Conservation (phyloP, 2,329 filamentous ascomycete species). For the Penicillium decumbens region DNA sequence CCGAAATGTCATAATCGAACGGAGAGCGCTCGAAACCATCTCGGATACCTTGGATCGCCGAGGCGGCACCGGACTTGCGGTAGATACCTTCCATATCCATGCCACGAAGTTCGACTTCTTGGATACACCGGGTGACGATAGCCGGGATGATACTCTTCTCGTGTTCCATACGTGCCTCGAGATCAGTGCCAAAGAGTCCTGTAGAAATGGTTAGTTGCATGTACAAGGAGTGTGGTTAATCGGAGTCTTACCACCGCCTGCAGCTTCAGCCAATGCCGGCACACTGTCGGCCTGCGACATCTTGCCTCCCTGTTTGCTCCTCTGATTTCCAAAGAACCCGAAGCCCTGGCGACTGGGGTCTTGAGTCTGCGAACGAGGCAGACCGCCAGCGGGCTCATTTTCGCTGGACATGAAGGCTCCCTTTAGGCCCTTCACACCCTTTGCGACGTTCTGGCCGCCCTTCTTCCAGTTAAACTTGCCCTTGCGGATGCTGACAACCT, state of each 20-base stretch:
- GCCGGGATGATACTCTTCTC: constrained; percentile 85
- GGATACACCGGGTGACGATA: constrained; percentile 88
- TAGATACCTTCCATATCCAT: constrained; percentile 99
- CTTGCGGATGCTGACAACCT: constrained; percentile 91
- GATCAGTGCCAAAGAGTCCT: constrained; percentile 82
- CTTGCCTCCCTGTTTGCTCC: constrained; percentile 39
- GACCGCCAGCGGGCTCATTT: constrained; percentile 38
- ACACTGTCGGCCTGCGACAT: constrained; percentile 44
- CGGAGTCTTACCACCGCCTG: constrained; percentile 36
- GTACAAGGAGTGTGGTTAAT: not conserved
- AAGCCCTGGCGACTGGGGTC: constrained; percentile 58
- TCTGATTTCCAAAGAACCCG: constrained; percentile 61
- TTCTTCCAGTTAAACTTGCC: constrained; percentile 99
- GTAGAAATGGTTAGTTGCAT: constrained; percentile 7
- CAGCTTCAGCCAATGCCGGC: constrained; percentile 37
- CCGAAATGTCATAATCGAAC: constrained; percentile 83
- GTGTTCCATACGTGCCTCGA: constrained; percentile 77
- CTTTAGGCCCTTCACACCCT: constrained; percentile 92
- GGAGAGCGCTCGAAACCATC: constrained; percentile 79
- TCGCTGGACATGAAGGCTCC: constrained; percentile 76
- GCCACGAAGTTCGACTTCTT: constrained; percentile 87
- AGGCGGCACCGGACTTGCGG: constrained; percentile 90
- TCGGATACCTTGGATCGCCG: constrained; percentile 83
- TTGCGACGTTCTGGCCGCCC: constrained; percentile 86
- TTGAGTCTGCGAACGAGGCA: constrained; percentile 39